phyloP scores from a whole-genome alignment of 805 yeast genomes.

The Starmerella tilneyi region DNA sequence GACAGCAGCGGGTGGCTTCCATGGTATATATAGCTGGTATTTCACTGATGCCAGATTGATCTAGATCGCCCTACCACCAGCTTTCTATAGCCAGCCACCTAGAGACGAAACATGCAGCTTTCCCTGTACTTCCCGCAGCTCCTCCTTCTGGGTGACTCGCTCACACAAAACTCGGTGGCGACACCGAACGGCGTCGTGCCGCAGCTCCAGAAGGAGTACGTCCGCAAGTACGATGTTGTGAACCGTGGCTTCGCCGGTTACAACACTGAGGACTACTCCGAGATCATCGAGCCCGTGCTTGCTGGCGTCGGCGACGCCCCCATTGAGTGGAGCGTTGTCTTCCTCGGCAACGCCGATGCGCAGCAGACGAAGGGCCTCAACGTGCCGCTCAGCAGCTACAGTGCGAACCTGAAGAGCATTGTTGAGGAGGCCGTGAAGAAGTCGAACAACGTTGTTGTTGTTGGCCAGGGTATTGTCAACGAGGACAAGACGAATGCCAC shows the following conservation, averaged over 20 bases:
- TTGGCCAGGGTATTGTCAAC: conserved; percentile 15
- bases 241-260: conserved; percentile 75
- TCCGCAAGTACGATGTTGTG: conserved; percentile 55
- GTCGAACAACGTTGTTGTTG: conserved; percentile 9
- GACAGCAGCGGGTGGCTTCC: neutral
- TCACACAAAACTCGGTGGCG: conserved; percentile 48
- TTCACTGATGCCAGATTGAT: neutral
- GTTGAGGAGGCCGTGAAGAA: conserved; percentile 26
- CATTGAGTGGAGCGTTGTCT: conserved; percentile 42
- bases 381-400: conserved; percentile 44
- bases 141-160: conserved; percentile 60
- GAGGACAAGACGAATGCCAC: conserved; percentile 15
- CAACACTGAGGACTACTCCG: conserved; percentile 43
- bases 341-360: conserved; percentile 77
- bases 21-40: conserved; percentile 1
- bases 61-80: conserved; percentile 3
- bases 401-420: conserved; percentile 41
- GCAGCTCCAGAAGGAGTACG: conserved; percentile 39
- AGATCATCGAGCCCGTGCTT: conserved; percentile 41
- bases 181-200: conserved; percentile 39
- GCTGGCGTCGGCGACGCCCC: conserved; percentile 33
- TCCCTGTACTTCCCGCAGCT: conserved; percentile 30
- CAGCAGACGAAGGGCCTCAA: conserved; percentile 34
- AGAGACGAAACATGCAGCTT: neutral
- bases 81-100: neutral